Conservation (phyloP, 108 stramenopile species). For the Licmophora abbreviata region DNA sequence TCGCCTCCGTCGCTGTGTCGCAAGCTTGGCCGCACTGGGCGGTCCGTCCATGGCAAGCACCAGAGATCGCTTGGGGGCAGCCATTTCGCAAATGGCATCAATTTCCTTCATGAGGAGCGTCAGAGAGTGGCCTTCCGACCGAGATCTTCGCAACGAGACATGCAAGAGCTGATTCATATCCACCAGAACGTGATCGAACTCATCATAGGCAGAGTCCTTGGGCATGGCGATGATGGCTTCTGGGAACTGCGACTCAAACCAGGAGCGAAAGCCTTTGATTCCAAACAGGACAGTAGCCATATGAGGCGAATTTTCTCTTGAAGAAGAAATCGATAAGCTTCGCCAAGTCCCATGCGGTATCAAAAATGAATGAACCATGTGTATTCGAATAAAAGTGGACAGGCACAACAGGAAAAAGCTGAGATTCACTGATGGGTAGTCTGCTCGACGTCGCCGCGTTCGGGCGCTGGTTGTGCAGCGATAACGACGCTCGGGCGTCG, state of each 20-base stretch:
- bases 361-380: too few species aligned
- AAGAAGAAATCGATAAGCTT: too few species aligned
- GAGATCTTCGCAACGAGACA: conserved; percentile 30
- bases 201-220: conserved; percentile 16
- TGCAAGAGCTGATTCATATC: conserved; percentile 88
- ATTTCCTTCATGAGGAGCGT: conserved; percentile 59
- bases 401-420: too few species aligned
- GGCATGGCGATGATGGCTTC: conserved; percentile 35
- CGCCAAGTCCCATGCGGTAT: too few species aligned
- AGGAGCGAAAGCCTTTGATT: conserved; percentile 72
- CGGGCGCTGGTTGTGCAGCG: too few species aligned
- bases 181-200: conserved; percentile 81
- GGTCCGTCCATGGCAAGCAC: conserved; percentile 84
- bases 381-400: too few species aligned
- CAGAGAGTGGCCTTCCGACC: conserved; percentile 39
- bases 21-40: conserved; percentile 75
- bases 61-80: conserved; percentile 56
- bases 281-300: too few species aligned
- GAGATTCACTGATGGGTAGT: too few species aligned
- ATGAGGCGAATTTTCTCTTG: too few species aligned
- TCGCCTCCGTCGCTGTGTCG: conserved; percentile 66
- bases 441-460: too few species aligned
- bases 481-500: too few species aligned
- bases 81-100: conserved; percentile 34
- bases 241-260: conserved; percentile 77